A percentile compares a stretch with the other conserved stretches of the same genome.
Conservation (phyloP, 106 monocot species). For the Acorus gramineus region DNA sequence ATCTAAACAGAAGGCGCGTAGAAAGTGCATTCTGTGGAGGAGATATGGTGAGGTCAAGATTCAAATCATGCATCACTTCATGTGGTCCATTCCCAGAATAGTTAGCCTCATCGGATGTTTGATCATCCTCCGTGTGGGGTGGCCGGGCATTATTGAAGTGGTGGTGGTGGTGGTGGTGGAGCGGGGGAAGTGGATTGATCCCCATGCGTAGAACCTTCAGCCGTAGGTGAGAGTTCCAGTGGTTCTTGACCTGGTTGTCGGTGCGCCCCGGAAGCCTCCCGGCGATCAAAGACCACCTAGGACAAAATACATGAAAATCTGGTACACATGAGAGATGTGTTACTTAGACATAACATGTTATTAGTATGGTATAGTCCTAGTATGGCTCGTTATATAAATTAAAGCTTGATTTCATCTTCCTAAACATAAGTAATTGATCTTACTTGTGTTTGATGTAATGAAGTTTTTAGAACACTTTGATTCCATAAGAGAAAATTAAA, state of each 20-base stretch:
- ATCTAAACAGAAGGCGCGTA: no score
- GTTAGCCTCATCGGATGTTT: slow-evolving; percentile 2
- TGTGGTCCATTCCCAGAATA: neutral
- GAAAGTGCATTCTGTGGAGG: no score
- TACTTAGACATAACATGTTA: no score
- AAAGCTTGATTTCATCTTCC: no score
- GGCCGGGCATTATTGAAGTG: neutral
- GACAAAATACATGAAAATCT: neutral
- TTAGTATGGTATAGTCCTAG: no score
- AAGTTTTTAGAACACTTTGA: no score
- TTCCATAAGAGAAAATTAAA: no score
- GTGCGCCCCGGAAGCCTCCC: slow-evolving; percentile 41
- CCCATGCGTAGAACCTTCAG: slow-evolving; percentile 20
- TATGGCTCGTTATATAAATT: no score
- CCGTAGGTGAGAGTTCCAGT: slow-evolving; percentile 38
- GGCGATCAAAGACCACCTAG: slow-evolving; percentile 44
- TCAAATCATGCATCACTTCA: slow-evolving; percentile 13
- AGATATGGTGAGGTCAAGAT: slow-evolving; percentile 27
- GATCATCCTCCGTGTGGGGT: neutral
- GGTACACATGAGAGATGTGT: neutral
- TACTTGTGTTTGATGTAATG: no score
- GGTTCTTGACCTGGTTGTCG: slow-evolving; percentile 28
- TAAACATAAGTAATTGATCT: no score
- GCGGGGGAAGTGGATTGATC: neutral
- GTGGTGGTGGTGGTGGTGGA: neutral